Percentiles rank a stretch among this genome's conserved stretches.
Conservation (phyloP, 257 asterid genomes). For the Ilex aquifolium region DNA sequence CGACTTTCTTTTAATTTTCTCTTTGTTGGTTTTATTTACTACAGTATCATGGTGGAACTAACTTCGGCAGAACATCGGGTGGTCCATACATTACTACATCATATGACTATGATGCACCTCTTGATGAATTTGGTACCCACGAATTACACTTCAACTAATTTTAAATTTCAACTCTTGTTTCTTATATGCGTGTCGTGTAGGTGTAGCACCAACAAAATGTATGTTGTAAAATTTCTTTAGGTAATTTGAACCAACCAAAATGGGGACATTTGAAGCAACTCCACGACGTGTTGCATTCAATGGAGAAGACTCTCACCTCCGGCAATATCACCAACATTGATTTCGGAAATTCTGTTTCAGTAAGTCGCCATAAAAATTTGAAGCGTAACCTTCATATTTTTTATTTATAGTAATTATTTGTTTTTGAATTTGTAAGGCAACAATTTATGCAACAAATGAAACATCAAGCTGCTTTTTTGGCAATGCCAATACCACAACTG, state of each 20-base stretch:
- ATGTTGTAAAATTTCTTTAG: conserved; percentile 12
- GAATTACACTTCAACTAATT: neutral
- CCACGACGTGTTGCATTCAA: conserved; percentile 46
- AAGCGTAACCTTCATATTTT: too few relatives aligned
- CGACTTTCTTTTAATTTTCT: neutral
- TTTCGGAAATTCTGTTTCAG: conserved; percentile 38
- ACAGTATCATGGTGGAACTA: conserved; percentile 86
- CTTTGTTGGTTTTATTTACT: neutral
- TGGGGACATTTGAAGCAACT: conserved; percentile 80
- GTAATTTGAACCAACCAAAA: conserved; percentile 57
- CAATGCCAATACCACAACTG: conserved; percentile 37
- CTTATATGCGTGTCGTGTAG: too few relatives aligned
- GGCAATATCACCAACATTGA: conserved; percentile 37
- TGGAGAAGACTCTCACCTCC: conserved; percentile 51
- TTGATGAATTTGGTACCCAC: conserved; percentile 56
- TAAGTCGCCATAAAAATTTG: neutral
- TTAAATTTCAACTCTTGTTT: too few relatives aligned
- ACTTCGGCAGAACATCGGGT: conserved; percentile 71
- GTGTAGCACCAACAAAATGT: too few relatives aligned
- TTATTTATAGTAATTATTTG: neutral
- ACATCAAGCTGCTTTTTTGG: conserved; percentile 48
- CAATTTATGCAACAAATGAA: conserved; percentile 30
- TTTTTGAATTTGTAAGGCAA: conserved; percentile 23
- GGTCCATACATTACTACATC: conserved; percentile 79
- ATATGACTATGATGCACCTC: conserved; percentile 77